Conservation (phyloP, 2,329 filamentous ascomycete genomes). For the Sphaerostilbella broomeana region DNA sequence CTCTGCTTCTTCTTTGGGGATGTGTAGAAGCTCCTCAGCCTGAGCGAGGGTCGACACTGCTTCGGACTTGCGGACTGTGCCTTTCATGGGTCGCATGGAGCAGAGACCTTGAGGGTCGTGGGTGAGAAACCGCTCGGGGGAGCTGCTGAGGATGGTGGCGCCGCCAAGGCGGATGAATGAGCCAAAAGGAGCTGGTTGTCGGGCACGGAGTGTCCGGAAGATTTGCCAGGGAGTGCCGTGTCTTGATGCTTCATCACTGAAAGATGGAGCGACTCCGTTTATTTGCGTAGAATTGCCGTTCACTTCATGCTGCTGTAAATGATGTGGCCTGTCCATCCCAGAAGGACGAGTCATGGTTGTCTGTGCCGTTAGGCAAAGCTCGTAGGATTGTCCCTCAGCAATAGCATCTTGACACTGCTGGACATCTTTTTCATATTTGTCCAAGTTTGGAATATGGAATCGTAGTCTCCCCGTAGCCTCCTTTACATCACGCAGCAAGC, state of each 20-base stretch:
- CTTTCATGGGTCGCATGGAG: constrained; percentile 91
- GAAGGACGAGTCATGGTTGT: constrained; percentile 51
- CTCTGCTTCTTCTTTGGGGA: constrained; percentile 87
- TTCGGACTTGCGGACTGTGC: constrained; percentile 75
- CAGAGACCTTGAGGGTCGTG: constrained; percentile 48
- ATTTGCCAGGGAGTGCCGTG: constrained; percentile 55
- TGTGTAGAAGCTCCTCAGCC: constrained; percentile 65
- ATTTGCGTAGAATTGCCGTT: neutral
- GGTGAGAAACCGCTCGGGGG: constrained; percentile 81
- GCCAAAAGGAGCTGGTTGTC: constrained; percentile 78
- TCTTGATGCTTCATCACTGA: neutral
- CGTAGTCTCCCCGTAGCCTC: constrained; percentile 14
- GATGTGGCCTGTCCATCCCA: constrained; percentile 37
- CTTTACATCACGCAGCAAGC: constrained; percentile 14
- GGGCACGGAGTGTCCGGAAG: constrained; percentile 61
- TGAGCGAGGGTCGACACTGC: constrained; percentile 60
- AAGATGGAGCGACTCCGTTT: neutral
- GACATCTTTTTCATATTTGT: constrained; percentile 61
- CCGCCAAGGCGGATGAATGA: constrained; percentile 68
- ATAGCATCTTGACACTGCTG: constrained; percentile 63
- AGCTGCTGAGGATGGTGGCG: constrained; percentile 71
- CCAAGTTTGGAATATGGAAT: constrained; percentile 35
- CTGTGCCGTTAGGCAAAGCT: constrained; percentile 75
- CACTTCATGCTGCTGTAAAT: constrained; percentile 9
- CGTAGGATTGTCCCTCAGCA: constrained; percentile 73